phyloP scores from a whole-genome alignment of 2,329 filamentous ascomycete genomes.

The Xylaria sp. region DNA sequence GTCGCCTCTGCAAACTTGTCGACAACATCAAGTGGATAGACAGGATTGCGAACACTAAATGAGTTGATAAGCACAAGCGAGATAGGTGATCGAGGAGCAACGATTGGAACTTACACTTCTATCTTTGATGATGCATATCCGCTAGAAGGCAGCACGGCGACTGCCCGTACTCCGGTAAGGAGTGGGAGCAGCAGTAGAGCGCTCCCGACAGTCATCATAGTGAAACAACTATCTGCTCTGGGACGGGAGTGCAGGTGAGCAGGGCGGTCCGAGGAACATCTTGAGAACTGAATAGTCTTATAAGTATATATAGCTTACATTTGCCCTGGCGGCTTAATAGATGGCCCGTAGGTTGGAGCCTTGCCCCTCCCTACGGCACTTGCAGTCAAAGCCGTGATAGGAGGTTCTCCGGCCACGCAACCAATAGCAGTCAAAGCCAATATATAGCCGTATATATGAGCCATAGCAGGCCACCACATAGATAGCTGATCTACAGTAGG shows the following conservation, averaged over 20 bases:
- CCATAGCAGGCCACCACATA: slow-evolving; percentile 18
- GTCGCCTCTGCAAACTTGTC: slow-evolving; percentile 39
- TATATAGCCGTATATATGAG: slow-evolving; percentile 33
- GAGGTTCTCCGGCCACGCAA: slow-evolving; percentile 33
- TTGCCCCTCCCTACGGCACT: slow-evolving; percentile 39
- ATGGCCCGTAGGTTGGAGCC: slow-evolving; percentile 28
- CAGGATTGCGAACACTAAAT: slow-evolving; percentile 35
- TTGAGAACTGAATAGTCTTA: slow-evolving; percentile 17
- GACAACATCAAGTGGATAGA: slow-evolving; percentile 40
- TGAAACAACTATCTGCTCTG: slow-evolving; percentile 26
- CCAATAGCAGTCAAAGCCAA: slow-evolving; percentile 31
- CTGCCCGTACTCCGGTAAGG: slow-evolving; percentile 32
- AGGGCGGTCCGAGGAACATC: slow-evolving; percentile 10
- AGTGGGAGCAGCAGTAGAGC: slow-evolving; percentile 35
- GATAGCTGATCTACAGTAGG: slow-evolving; percentile 13
- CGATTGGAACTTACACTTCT: slow-evolving; percentile 29
- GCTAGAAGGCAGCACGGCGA: slow-evolving; percentile 22
- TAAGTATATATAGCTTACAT: slow-evolving; percentile 35
- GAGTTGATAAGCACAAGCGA: slow-evolving; percentile 19
- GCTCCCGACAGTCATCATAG: slow-evolving; percentile 32
- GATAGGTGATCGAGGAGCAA: not conserved
- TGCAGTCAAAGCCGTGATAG: slow-evolving; percentile 31
- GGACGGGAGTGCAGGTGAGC: slow-evolving; percentile 18
- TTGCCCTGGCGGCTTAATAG: slow-evolving; percentile 36
- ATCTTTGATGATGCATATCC: slow-evolving; percentile 31